Base-by-base conservation (phyloP, 768 basidiomycete species). In the Gyrodon lividus region DNA sequence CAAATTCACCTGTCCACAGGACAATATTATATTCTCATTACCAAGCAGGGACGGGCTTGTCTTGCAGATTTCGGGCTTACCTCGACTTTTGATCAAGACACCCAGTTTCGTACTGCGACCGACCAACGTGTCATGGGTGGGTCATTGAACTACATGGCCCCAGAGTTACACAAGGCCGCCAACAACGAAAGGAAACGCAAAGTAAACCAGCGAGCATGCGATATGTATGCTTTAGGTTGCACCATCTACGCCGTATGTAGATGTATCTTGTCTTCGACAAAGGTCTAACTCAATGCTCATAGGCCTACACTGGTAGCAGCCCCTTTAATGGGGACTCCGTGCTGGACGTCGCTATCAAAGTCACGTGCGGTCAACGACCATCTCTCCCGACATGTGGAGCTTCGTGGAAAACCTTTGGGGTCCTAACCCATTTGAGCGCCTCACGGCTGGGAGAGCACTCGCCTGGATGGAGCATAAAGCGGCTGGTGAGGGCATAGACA, bases 11-110 rank as follows among this genome's bases (percentile, higher is more conserved):
- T 60, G 61, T 60, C 9, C 33, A 0, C 50, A 78, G 78, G 72
- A 69, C 13, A 80, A 81, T 50, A 75, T 81, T 41, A 81, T 50
- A 75, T 81, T 41, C 69, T 81, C 19, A 68, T 81, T 16, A 74
- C 74, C 5, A 63, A 57, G 5, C 54, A 65, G 12, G 69, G 69
- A 13, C 63, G 66, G 22, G 80, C 79, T 10, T 78, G 77, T 48
- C 65, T 81, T 4, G 73, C 78, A 23, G 79, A 81, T 57, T 80
- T 81, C 46, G 79, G 79, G 14, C 63, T 80, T 20, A 52, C 14
- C 8, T 62, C 57, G 0, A 35, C 50, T 20, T 65, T 63, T 20
- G 62, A 63, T 46, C 41, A 43, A 1, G 49, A 57, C 37, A 50
- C 57, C 13, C 42, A 41, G 12, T 45, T 59, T 7, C 52, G 31